phyloP scores from a whole-genome alignment of 2,329 filamentous ascomycete species.

The Neofusicoccum laricinum region DNA sequence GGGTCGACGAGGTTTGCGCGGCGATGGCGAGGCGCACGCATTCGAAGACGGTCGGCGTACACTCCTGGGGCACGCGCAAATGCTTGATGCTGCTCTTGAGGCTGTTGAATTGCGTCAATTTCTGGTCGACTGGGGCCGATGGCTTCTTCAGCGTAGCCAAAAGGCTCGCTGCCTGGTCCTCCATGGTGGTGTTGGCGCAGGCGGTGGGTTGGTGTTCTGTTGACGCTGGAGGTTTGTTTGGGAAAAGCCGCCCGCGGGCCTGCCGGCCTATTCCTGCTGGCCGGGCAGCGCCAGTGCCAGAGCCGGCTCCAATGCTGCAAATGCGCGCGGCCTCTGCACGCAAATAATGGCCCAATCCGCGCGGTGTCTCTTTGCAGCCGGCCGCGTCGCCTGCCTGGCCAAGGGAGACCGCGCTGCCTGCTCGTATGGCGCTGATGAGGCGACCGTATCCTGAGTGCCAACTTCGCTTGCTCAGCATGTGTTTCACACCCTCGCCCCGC shows the following conservation, averaged over 20 bases:
- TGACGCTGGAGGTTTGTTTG: slow-evolving; percentile 11
- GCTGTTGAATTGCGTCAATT: slow-evolving; percentile 67
- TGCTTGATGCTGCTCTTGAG: slow-evolving; percentile 91
- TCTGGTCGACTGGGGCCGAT: slow-evolving; percentile 66
- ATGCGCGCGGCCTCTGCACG: not conserved
- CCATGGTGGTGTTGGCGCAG: slow-evolving; percentile 42
- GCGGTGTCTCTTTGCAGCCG: not conserved
- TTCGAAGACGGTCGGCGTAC: slow-evolving; percentile 74
- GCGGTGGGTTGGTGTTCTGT: slow-evolving; percentile 8
- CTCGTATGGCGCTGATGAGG: not conserved
- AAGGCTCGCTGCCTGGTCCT: slow-evolving; percentile 54
- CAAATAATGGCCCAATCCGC: not conserved
- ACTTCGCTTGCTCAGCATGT: not conserved
- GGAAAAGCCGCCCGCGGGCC: slow-evolving; percentile 6
- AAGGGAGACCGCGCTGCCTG: not conserved
- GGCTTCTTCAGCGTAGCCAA: slow-evolving; percentile 56
- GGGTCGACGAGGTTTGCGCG: slow-evolving; percentile 68
- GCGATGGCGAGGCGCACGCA: slow-evolving; percentile 71
- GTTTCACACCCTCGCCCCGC: not conserved
- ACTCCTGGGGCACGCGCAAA: slow-evolving; percentile 76
- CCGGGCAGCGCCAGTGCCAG: not conserved
- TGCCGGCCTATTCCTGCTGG: not conserved
- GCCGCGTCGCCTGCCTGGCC: not conserved
- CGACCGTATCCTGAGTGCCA: not conserved
- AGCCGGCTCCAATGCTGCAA: not conserved